phyloP scores from a whole-genome alignment of 768 basidiomycete genomes.

The Cyathus striatus region DNA sequence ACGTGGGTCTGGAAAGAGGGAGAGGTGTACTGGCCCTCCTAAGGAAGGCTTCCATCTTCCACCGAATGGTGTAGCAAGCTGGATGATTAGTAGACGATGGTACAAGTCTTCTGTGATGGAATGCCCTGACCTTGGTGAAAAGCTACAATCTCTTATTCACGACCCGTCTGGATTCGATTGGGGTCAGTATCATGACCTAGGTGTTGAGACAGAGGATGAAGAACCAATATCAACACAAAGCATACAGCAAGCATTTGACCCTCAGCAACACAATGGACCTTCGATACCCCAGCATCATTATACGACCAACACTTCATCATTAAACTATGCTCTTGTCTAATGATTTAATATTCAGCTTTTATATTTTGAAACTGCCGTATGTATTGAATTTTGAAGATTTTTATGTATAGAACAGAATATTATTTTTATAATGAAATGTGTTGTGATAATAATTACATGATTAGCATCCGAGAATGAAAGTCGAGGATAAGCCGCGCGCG shows the following conservation, averaged over 20 bases:
- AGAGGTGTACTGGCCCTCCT: constrained; percentile 44
- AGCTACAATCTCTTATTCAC: constrained; percentile 37
- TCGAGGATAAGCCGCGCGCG: too few species aligned
- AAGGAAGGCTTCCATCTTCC: constrained; percentile 59
- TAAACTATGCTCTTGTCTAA: constrained; percentile 28
- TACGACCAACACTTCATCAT: constrained; percentile 21
- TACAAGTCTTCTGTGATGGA: constrained; percentile 30
- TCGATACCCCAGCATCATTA: constrained; percentile 14
- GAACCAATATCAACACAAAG: constrained; percentile 11
- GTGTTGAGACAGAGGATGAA: constrained; percentile 50
- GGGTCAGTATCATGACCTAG: constrained; percentile 42
- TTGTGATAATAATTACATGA: too few species aligned
- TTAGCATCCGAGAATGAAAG: too few species aligned
- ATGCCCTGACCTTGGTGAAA: constrained; percentile 42
- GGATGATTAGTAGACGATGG: constrained; percentile 79
- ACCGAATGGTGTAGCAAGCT: constrained; percentile 56
- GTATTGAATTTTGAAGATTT: too few species aligned
- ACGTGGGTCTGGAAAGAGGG: constrained; percentile 52
- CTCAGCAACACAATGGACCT: constrained; percentile 10
- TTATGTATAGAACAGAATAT: too few species aligned
- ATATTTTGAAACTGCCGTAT: too few species aligned
- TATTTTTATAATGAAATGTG: too few species aligned
- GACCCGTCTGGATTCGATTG: constrained; percentile 49
- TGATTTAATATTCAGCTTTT: too few species aligned
- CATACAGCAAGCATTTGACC: constrained; percentile 3